phyloP scores from a whole-genome alignment of 345 rosid genomes.

The Syzygium oleosum region DNA sequence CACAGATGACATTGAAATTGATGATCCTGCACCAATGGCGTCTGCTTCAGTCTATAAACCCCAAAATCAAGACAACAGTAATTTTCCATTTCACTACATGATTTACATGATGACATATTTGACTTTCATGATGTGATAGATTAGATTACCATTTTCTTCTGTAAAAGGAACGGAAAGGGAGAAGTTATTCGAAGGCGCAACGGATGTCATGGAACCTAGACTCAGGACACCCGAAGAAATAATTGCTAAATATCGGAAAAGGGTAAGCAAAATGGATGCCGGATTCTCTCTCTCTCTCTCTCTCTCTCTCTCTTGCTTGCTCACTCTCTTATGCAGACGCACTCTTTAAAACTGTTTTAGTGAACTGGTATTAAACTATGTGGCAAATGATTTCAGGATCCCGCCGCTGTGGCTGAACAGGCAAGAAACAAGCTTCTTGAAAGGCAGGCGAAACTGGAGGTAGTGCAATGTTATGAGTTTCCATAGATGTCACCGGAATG shows the following conservation, averaged over 20 bases:
- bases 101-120: neutral
- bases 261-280: neutral
- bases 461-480: constrained; percentile 5
- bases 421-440: constrained; percentile 74
- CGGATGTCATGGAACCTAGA: constrained; percentile 45
- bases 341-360: neutral
- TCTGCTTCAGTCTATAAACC: constrained; percentile 27
- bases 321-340: constrained; percentile 1
- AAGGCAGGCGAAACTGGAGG: constrained; percentile 79
- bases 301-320: neutral
- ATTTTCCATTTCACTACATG: neutral
- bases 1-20: constrained; percentile 76
- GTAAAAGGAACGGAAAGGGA: constrained; percentile 37
- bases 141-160: constrained; percentile 15
- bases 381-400: constrained; percentile 29
- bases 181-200: constrained; percentile 58
- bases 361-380: neutral
- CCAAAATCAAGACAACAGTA: constrained; percentile 30
- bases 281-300: neutral
- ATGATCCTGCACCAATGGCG: constrained; percentile 31
- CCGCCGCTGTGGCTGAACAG: constrained; percentile 55
- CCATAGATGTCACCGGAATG: neutral
- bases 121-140: neutral
- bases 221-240: constrained; percentile 78
- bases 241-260: constrained; percentile 65